Percentiles rank a stretch among this genome's conserved stretches.
phyloP scores from a whole-genome alignment of 2,329 filamentous ascomycete genomes.

The Cytospora schulzeri region DNA sequence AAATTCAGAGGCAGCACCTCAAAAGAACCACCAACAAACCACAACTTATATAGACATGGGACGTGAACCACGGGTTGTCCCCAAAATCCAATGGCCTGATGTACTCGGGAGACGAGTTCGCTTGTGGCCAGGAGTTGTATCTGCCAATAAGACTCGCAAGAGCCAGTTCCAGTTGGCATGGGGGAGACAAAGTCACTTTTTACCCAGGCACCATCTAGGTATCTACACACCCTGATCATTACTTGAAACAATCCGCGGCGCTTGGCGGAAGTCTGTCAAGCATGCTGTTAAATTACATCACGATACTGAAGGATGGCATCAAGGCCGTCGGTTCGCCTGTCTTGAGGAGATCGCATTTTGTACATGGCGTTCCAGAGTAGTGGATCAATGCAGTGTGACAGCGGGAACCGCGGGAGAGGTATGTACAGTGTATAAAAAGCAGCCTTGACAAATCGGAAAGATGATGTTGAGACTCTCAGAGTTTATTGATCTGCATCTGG shows the following conservation, averaged over 20 bases:
- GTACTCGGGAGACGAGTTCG: too few species aligned
- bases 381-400: background rate
- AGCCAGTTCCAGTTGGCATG: too few species aligned
- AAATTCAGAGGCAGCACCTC: background rate
- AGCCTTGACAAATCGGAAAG: slow-evolving; percentile 1
- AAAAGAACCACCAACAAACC: background rate
- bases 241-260: background rate
- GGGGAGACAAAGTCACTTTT: too few species aligned
- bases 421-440: background rate
- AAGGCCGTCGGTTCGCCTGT: slow-evolving; percentile 9
- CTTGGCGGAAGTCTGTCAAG: background rate
- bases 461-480: background rate
- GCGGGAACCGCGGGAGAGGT: too few species aligned
- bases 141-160: too few species aligned
- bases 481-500: too few species aligned
- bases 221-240: too few species aligned
- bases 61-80: too few species aligned
- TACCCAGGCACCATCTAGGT: too few species aligned
- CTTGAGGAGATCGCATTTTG: background rate
- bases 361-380: background rate
- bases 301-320: slow-evolving; percentile 19
- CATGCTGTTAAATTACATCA: background rate
- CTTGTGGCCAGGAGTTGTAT: too few species aligned
- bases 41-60: too few species aligned
- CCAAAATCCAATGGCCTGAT: too few species aligned